Evolutionary conservation across 768 basidiomycete genomes (phyloP), one percentile per base, ranked within the genome.

Genomic region (Tulasnella sp.): DNA sequence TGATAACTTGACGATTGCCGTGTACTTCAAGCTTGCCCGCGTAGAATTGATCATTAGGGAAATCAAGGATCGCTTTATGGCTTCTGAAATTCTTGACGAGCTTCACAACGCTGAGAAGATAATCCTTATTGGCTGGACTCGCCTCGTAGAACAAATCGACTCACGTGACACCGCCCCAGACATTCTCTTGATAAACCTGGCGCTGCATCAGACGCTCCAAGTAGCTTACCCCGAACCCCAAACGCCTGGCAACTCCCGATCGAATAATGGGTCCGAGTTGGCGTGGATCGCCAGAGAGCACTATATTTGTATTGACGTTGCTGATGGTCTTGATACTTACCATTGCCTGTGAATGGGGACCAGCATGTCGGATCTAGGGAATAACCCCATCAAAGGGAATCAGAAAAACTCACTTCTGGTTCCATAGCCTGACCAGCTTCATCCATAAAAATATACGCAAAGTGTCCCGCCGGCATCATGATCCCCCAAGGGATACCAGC

Each of bases 391-490:
- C 19, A 56, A 4, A 51, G 10, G 19, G 4, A n/a, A n/a, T 1
- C 5, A 13, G n/a, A n/a, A n/a, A n/a, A n/a, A n/a, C n/a, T n/a
- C n/a, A 58, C 59, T 67, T 86, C 84, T 0, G 84, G 82, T 67
- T 87, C 85, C 0, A 80, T 82, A 1, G 83, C 83, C 65, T 87
- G 84, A 0, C 82, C 84, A 0, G 84, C 84, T 66, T 87, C 84
- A 63, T 87, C 84, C 8, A 84, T 69, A 66, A 86, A 83, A 11
- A 87, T 81, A 62, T 86, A 82, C 8, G 73, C 76, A 67, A 80
- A 87, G 67, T 85, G 80, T 0, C 85, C 84, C 1, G 76, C 72
- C 0, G 75, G 70, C 47, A 86, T 73, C 0, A 83, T 83, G 41
- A 84, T 73, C 1, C 78, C 79, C 24, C 75, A 74, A 1, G 74